These are phyloP conservation scores for Sungouiella thailandica DNA, from an alignment of 805 yeast genomes.

Conservation along the genomic window DNA sequence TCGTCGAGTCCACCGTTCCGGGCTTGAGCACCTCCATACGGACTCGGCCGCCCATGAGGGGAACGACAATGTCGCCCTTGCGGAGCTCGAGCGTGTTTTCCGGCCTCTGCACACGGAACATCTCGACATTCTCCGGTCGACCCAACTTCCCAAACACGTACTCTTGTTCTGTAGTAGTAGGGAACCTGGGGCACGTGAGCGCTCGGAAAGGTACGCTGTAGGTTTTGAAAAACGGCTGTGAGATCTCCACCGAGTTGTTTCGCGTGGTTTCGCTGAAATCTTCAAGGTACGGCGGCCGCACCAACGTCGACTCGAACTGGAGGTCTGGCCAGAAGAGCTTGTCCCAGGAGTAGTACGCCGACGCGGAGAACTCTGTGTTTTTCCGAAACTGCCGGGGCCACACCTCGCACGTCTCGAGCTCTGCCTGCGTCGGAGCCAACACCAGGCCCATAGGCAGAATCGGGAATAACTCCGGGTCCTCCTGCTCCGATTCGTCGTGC, in stretches of 20 bases:
- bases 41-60: constrained; percentile 38
- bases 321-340: constrained; percentile 44
- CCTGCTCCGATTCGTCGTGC: constrained; percentile 3
- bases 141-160: constrained; percentile 26
- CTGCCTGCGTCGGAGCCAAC: constrained; percentile 13
- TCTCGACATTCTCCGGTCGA: constrained; percentile 19
- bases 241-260: constrained; percentile 28
- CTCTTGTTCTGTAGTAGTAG: constrained; percentile 25
- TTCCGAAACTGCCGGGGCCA: constrained; percentile 19
- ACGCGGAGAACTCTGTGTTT: constrained; percentile 19
- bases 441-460: constrained; percentile 1
- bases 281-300: constrained; percentile 36
- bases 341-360: constrained; percentile 34
- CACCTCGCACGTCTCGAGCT: constrained; percentile 28
- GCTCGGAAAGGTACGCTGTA: constrained; percentile 18
- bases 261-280: constrained; percentile 4
- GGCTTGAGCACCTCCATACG: constrained; percentile 41
- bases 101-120: constrained; percentile 14
- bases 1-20: constrained; percentile 38
- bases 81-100: constrained; percentile 4
- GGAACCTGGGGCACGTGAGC: constrained; percentile 24
- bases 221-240: constrained; percentile 20
- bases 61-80: constrained; percentile 34
- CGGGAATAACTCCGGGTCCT: neutral
- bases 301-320: constrained; percentile 33